Evolutionary conservation across 805 yeast species (phyloP).

Genomic region (Komagataella phaffii): DNA sequence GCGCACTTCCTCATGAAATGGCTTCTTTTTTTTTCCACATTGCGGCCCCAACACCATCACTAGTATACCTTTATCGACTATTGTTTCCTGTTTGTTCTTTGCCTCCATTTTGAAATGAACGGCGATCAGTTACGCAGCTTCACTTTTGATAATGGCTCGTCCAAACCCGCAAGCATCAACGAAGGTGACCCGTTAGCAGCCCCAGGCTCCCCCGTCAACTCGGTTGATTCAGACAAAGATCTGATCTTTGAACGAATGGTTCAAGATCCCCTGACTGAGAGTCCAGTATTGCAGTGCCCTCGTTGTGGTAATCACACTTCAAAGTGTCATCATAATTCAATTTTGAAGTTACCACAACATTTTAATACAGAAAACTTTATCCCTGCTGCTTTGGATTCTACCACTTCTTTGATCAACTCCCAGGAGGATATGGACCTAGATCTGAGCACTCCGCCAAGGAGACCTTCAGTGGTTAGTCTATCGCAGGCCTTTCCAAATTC

Average conservation of each 20-base stretch:
- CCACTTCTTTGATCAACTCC: conserved; percentile 26
- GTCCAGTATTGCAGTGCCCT: conserved; percentile 4
- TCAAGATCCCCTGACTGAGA: conserved; percentile 33
- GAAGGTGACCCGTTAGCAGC: not conserved
- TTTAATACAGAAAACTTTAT: conserved; percentile 35
- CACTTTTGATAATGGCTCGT: not conserved
- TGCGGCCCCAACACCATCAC: not conserved
- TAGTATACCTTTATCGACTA: not conserved
- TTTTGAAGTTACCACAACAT: conserved; percentile 20
- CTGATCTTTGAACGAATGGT: conserved; percentile 56
- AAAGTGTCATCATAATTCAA: conserved; percentile 9
- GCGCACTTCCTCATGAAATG: not conserved
- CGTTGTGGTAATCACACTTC: conserved; percentile 3
- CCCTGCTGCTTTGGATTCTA: conserved; percentile 42
- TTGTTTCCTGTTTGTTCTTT: not conserved
- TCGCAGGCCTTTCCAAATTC: conserved; percentile 2
- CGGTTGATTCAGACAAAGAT: conserved; percentile 13
- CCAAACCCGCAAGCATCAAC: not conserved
- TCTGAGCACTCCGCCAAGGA: conserved; percentile 33
- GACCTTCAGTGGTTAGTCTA: conserved; percentile 40
- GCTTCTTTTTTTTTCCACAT: not conserved
- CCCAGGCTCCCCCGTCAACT: not conserved
- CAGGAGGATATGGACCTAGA: conserved; percentile 31
- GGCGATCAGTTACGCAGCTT: not conserved
- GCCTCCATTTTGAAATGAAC: not conserved